Evolutionary conservation across 1,284 basidiomycete genomes (phyloP).

Genomic region (Puccinia novopanici): DNA sequence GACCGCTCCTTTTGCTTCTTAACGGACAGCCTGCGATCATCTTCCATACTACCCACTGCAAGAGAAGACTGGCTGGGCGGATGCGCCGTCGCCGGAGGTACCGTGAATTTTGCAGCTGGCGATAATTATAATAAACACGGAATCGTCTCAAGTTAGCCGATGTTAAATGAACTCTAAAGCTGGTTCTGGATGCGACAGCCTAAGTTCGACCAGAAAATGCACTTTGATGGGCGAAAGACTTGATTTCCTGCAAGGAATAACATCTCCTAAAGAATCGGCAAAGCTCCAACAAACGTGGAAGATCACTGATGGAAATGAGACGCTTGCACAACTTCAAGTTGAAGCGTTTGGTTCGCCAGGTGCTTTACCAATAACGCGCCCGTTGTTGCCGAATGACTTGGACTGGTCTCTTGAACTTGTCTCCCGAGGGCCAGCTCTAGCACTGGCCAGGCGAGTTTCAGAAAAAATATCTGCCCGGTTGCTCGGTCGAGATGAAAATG

Average conservation of each 20-base stretch:
- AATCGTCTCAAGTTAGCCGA: not conserved
- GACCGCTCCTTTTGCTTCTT: not conserved
- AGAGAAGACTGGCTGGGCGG: not conserved
- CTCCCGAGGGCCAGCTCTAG: not conserved
- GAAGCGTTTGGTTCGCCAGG: not conserved
- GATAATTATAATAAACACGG: not conserved
- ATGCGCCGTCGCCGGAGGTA: not conserved
- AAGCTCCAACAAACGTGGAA: not conserved
- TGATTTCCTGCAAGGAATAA: not conserved
- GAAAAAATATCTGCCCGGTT: not conserved
- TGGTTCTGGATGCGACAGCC: constrained; percentile 8
- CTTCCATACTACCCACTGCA: not conserved
- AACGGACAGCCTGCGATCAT: not conserved
- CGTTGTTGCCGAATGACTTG: too few species aligned
- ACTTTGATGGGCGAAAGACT: not conserved
- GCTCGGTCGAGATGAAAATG: not conserved
- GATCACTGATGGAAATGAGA: not conserved
- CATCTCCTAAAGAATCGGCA: too few species aligned
- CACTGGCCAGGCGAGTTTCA: not conserved
- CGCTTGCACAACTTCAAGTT: not conserved
- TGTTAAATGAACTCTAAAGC: not conserved
- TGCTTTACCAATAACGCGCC: not conserved
- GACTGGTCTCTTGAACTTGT: not conserved
- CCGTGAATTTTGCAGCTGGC: not conserved
- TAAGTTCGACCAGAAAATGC: not conserved